Evolutionary conservation across 1,284 basidiomycete species (phyloP), one percentile per base, ranked within the genome.

Genomic region (Ganoderma multipileum): DNA sequence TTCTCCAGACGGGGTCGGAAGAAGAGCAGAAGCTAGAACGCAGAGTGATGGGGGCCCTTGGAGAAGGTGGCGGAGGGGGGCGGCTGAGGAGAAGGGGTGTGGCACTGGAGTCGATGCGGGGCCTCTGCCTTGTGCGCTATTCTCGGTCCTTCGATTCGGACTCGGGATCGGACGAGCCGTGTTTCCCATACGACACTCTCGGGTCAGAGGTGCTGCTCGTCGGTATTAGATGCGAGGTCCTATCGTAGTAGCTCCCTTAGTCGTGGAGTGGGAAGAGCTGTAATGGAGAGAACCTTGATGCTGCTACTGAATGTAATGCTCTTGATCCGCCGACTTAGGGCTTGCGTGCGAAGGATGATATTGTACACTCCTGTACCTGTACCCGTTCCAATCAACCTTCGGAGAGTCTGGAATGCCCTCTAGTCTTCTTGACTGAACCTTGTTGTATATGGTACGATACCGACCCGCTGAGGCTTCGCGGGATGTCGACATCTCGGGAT

Each of bases 1-100:
- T 55, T 65, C 65, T 60, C 63, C 66, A 44, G 38, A 20, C 59
- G 65, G 47, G 47, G 67, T 60, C 64, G 44, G 65, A 60, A 58
- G 65, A 66, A 68, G 70, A 36, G 61, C 30, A 59, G 64, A 65
- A 65, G 64, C 20, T 36, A 28, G 62, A 20, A 55, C 14, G 26
- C 52, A 28, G 26, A 16, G 54, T 57, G 38, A 26, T 33, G 54
- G 50, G 26, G 63, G 33, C 20, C 30, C 33, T 23, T 58, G 55
- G 33, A 58, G 33, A 58, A 58, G 55, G 33, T 12, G 55, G n/a
- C 20, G 36, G 33, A 16, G 36, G 23, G n/a, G n/a, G 20, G 11
- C 14, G 36, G 33, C 33, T 8, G 57, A 9, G 36, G 20, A 12
- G 47, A 23, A 20, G 23, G 23, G 11, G 47, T 7, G 47, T 26